A percentile compares a stretch with the other conserved stretches of the same genome.
Conservation (phyloP, 164 flowering plant genomes). For the Annona cherimola region DNA sequence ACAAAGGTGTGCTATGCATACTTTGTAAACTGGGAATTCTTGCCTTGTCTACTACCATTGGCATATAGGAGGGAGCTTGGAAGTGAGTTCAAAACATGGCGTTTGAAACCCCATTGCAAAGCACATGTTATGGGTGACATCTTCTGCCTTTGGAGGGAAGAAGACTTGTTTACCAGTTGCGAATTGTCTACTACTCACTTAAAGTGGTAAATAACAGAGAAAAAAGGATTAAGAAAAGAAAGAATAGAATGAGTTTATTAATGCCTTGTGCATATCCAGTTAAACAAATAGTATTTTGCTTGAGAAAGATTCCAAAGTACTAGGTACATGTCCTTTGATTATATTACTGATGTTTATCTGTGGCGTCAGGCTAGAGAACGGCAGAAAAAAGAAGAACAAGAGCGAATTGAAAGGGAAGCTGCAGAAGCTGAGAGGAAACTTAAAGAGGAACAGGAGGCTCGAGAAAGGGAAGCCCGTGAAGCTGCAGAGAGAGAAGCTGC, state of each 20-base stretch:
- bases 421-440: slow-evolving; percentile 90
- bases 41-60: neutral
- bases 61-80: neutral
- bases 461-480: slow-evolving; percentile 74
- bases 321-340: neutral
- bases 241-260: no score
- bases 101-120: neutral
- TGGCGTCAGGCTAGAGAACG: slow-evolving; percentile 79
- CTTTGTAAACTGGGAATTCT: neutral
- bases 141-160: neutral
- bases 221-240: no score
- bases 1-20: neutral
- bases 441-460: slow-evolving; percentile 92
- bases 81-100: neutral
- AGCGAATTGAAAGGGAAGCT: slow-evolving; percentile 77
- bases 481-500: slow-evolving; percentile 92
- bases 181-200: neutral
- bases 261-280: neutral
- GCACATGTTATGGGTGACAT: neutral
- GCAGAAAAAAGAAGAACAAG: slow-evolving; percentile 85
- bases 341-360: neutral
- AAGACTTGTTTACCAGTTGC: neutral
- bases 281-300: neutral
- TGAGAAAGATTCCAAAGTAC: neutral
- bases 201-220: no score